A percentile compares a stretch with the other conserved stretches of the same genome.
phyloP scores from a whole-genome alignment of 352 stramenopile genomes.

The Phytophthora brassicae region DNA sequence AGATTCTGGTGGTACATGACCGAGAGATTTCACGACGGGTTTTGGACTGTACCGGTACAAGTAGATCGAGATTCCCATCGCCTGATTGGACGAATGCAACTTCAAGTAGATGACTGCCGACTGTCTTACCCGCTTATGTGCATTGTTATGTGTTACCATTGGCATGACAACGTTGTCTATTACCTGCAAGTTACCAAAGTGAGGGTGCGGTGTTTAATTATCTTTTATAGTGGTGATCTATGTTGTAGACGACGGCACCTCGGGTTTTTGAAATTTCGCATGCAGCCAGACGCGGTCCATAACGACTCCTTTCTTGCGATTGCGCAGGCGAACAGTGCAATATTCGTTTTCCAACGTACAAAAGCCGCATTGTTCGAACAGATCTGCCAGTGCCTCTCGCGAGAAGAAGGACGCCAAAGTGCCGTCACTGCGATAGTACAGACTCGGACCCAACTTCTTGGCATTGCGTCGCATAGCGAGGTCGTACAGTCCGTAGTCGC shows the following conservation, averaged over 20 bases:
- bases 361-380: constrained; percentile 58
- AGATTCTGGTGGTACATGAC: constrained; percentile 29
- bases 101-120: constrained; percentile 23
- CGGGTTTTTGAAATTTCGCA: constrained; percentile 62
- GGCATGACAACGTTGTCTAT: background rate
- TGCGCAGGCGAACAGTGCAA: constrained; percentile 70
- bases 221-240: background rate
- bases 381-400: constrained; percentile 42
- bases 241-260: background rate
- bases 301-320: constrained; percentile 64
- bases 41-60: too few relatives aligned
- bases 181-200: too few relatives aligned
- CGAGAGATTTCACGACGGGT: too few relatives aligned
- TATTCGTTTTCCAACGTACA: constrained; percentile 68
- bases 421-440: constrained; percentile 79
- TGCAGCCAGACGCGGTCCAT: constrained; percentile 87
- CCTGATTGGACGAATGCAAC: constrained; percentile 32
- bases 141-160: too few relatives aligned
- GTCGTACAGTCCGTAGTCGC: constrained; percentile 88
- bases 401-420: constrained; percentile 85
- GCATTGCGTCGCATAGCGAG: constrained; percentile 83
- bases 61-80: constrained; percentile 34
- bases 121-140: constrained; percentile 27
- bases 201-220: too few relatives aligned
- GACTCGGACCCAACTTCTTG: constrained; percentile 53